Base-by-base conservation (phyloP, 1,139 yeast genomes). In the Geotrichum citri-aurantii region DNA sequence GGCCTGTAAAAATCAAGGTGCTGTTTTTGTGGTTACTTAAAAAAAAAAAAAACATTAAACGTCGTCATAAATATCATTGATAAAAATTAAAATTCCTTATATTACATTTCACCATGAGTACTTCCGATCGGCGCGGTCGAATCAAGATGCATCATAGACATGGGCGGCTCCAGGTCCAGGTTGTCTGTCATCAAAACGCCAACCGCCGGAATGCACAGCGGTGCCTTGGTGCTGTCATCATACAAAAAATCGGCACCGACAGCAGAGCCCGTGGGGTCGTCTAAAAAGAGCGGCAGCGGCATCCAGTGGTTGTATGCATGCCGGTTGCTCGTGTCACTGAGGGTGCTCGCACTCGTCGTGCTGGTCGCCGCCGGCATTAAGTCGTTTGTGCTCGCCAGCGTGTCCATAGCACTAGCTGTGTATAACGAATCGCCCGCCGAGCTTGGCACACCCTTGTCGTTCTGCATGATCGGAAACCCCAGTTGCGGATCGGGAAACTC, bases 321-420 rank as follows among this genome's bases (percentile, higher is more conserved):
- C 68, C 82, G 82, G 66, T 82, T 82, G 27, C 84, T 76, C 24
- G n/a, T 71, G 56, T 10, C 62, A 62, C 50, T 63, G 66, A 37
- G 65, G 66, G 12, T 62, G 67, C 56, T 66, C 69, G 19, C 71
- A 71, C 42, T 68, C 68, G 68, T 70, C 26, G 77, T 81, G 57
- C 70, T 69, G 51, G 69, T 71, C 55, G 62, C 69, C 58, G 76
- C 68, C 55, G 75, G 46, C 48, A 61, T 61, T 44, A 61, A 55
- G 21, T 66, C 63, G 29, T 70, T 27, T 27, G 31, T 27, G 31
- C 31, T 27, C 10, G 31, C 2, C 31, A 27, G 31, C 10, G 31
- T 7, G 31, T 27, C 31, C 10, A 27, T 27, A 27, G 31, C 31
- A 10, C 10, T 10, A 7, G 31, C 10, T 27, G 10, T 27, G 10